Evolutionary conservation across 2,329 filamentous ascomycete genomes (phyloP).

Genomic region (Plectosphaerella cucumerina): DNA sequence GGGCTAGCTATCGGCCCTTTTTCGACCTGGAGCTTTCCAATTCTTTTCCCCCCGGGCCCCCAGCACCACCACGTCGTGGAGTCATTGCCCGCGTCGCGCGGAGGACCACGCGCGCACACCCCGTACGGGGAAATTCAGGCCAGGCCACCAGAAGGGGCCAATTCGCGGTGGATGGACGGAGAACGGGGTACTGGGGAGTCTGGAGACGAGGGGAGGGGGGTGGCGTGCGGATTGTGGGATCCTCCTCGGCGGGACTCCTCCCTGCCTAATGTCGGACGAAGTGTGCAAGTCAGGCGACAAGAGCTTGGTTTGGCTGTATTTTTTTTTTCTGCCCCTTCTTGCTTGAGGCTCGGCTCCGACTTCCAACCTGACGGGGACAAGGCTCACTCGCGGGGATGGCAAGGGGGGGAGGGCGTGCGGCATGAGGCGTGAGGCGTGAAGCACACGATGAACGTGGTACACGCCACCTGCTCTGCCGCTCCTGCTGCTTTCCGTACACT

Average conservation of each 20-base stretch:
- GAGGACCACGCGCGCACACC: neutral
- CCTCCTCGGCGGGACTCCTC: no score
- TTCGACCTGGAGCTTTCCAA: neutral
- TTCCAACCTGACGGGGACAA: no score
- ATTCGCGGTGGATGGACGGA: no score
- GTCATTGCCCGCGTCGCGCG: neutral
- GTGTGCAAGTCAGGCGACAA: no score
- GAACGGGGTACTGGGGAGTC: no score
- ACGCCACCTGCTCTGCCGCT: slow-evolving; percentile 1
- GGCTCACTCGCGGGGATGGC: neutral
- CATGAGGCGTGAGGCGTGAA: neutral
- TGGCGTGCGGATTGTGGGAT: no score
- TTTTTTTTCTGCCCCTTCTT: no score
- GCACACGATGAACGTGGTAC: neutral
- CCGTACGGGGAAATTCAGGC: slow-evolving; percentile 2
- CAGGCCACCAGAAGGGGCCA: no score
- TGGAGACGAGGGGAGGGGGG: no score
- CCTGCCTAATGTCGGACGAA: no score
- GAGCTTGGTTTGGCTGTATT: no score
- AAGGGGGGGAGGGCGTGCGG: neutral
- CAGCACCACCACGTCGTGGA: neutral
- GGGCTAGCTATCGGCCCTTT: slow-evolving; percentile 3
- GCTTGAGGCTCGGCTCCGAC: no score
- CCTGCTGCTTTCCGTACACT: neutral
- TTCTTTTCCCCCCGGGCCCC: neutral